Base-by-base conservation (phyloP, 2,329 filamentous ascomycete genomes). In the Metarhizium robertsii region DNA sequence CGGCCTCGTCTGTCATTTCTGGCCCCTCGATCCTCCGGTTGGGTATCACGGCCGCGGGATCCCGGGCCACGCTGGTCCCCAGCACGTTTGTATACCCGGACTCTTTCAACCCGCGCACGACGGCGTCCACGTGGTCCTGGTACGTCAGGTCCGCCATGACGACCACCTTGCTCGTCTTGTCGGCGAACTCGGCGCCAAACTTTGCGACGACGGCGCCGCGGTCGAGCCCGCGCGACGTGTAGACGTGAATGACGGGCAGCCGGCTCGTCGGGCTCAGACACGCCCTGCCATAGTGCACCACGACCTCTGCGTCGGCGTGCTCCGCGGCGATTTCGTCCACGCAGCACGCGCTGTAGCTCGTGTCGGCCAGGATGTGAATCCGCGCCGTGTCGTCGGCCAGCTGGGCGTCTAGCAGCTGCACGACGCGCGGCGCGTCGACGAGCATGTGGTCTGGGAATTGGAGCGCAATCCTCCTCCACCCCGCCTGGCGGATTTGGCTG, bases 401-500 rank as follows among this genome's bases (percentile, higher is more conserved):
- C 52, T 70, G 67, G 7, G 58, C 58, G 0, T 58, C 55, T 2
- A 75, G 71, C 0, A 83, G 74, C 54, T 86, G 83, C 55, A 87
- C 90, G 0, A 96, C 88, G 56, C 87, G 79, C 5, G 90, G 87
- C 8, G 89, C 90, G 76, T 99, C 91, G 1, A 82, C 77, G 1
- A 99, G 80, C 90, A 97, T 95, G 32, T 86, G 79, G 72, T 99
- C 94, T 0, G 94, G 92, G 63, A 99, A 97, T 67, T 99, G 94
- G n/a, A 99, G 74, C 1, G 91, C 94, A 36, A 99, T 81, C 52
- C 87, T 81, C 59, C 74, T 80, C 81, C 90, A 95, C 68, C 78
- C 78, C 47, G 84, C 87, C 5, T 77, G 71, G n/a, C 77, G 76
- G 50, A 99, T 87, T 69, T 96, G 89, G 40, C 74, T 70, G 51